Conservation (phyloP, 345 rosid genomes). For the Aquilaria yunnanensis region DNA sequence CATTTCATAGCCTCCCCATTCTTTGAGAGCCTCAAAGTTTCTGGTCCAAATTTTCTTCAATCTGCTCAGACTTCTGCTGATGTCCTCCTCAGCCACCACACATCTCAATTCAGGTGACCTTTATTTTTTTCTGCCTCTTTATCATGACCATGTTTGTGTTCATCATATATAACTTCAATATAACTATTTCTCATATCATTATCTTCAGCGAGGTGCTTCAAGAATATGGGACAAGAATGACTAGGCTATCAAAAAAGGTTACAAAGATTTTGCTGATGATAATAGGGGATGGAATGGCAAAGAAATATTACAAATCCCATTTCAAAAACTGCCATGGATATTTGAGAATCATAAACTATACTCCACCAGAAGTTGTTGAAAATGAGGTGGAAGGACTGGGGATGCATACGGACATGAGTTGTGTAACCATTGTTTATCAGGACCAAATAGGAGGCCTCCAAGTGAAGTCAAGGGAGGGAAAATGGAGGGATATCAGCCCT, state of each 20-base stretch:
- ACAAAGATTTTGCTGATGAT: slow-evolving; percentile 18
- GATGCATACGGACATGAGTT: slow-evolving; percentile 45
- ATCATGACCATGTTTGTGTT: not conserved
- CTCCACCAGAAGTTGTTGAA: slow-evolving; percentile 17
- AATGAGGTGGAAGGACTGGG: slow-evolving; percentile 35
- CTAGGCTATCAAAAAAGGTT: slow-evolving; percentile 24
- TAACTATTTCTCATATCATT: not conserved
- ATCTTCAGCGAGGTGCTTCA: slow-evolving; percentile 15
- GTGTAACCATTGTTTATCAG: slow-evolving; percentile 34
- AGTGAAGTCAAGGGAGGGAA: slow-evolving; percentile 35
- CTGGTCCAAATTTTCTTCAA: slow-evolving; percentile 27
- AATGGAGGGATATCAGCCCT: slow-evolving; percentile 36
- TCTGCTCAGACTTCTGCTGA: slow-evolving; percentile 30
- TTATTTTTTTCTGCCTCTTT: not conserved
- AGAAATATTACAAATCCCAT: slow-evolving; percentile 21
- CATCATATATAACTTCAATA: not conserved
- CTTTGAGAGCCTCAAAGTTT: slow-evolving; percentile 31
- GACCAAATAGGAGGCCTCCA: slow-evolving; percentile 34
- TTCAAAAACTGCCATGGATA: slow-evolving; percentile 36
- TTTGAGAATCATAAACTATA: slow-evolving; percentile 31
- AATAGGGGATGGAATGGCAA: slow-evolving; percentile 21
- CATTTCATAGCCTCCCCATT: slow-evolving; percentile 40
- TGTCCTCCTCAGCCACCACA: slow-evolving; percentile 11
- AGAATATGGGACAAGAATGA: slow-evolving; percentile 34
- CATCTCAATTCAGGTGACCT: slow-evolving; percentile 26